Evolutionary conservation across 306 rosid genomes (phyloP).

Genomic region (Acmispon strigosus): DNA sequence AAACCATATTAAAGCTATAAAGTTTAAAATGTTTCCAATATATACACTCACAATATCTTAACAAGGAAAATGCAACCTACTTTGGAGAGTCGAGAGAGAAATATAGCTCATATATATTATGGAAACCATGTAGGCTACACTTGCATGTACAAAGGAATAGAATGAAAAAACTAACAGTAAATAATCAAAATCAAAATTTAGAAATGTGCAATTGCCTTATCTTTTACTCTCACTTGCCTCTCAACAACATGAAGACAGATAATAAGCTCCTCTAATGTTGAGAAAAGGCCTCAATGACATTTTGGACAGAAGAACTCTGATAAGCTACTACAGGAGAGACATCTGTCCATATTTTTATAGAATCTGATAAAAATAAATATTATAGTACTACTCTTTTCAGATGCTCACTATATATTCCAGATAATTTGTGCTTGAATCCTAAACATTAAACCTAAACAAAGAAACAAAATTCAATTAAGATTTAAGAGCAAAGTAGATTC

Average conservation of each 20-base stretch:
- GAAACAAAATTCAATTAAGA: not conserved
- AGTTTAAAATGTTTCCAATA: constrained; percentile 16
- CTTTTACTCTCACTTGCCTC: not conserved
- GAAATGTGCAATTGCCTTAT: not conserved
- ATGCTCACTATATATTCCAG: not conserved
- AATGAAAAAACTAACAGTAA: not conserved
- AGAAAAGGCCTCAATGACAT: not conserved
- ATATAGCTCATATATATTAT: not conserved
- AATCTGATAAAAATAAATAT: not conserved
- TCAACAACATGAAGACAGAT: not conserved
- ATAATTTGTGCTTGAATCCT: not conserved
- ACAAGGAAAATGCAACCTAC: constrained; percentile 8
- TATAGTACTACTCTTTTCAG: not conserved
- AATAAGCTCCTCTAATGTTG: not conserved
- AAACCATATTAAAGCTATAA: not conserved
- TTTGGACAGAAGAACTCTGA: not conserved
- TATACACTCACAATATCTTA: constrained; percentile 7
- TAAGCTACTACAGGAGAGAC: not conserved
- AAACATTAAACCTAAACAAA: not conserved
- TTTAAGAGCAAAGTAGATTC: not conserved
- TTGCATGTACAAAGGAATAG: not conserved
- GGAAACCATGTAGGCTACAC: not conserved
- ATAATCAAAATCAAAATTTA: not conserved
- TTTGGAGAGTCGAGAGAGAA: not conserved
- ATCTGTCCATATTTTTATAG: not conserved